A percentile compares a stretch with the other conserved stretches of the same genome.
Conservation (phyloP, 2,329 filamentous ascomycete species). For the Ceratocystis diversiconidia region DNA sequence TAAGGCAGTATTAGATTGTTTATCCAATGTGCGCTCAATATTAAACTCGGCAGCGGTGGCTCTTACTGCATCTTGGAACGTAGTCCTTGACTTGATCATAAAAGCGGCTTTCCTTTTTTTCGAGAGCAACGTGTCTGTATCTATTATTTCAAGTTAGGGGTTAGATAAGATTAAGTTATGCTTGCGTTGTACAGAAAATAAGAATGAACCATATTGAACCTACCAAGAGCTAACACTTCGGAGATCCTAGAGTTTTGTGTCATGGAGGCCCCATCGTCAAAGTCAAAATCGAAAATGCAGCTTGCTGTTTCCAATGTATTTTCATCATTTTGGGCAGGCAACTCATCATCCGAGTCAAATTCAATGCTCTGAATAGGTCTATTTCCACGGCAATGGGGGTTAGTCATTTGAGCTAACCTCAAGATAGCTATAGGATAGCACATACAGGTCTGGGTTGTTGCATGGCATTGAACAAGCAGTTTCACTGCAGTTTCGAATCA, state of each 20-base stretch:
- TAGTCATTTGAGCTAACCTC: not conserved
- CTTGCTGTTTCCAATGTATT: not conserved
- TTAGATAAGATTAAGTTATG: not conserved
- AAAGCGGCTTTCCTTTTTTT: not conserved
- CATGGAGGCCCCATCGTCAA: slow-evolving; percentile 4
- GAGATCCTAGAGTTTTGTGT: not conserved
- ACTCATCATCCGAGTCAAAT: not conserved
- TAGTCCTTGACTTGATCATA: not conserved
- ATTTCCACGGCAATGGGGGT: not conserved
- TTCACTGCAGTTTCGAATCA: not conserved
- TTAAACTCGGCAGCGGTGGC: slow-evolving; percentile 5
- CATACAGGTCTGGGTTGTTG: slow-evolving; percentile 2
- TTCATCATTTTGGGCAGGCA: not conserved
- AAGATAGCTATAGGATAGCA: not conserved
- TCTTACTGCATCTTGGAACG: not conserved
- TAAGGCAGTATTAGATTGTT: not conserved
- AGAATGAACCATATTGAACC: not conserved
- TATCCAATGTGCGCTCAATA: no score
- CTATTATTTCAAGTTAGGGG: not conserved
- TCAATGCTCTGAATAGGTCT: slow-evolving; percentile 8
- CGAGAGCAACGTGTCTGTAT: not conserved
- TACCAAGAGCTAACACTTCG: not conserved
- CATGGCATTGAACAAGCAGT: not conserved
- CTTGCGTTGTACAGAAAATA: not conserved
- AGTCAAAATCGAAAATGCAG: slow-evolving; percentile 13